phyloP scores from a whole-genome alignment of 176 grass and related monocot species.

The Oryza punctata region DNA sequence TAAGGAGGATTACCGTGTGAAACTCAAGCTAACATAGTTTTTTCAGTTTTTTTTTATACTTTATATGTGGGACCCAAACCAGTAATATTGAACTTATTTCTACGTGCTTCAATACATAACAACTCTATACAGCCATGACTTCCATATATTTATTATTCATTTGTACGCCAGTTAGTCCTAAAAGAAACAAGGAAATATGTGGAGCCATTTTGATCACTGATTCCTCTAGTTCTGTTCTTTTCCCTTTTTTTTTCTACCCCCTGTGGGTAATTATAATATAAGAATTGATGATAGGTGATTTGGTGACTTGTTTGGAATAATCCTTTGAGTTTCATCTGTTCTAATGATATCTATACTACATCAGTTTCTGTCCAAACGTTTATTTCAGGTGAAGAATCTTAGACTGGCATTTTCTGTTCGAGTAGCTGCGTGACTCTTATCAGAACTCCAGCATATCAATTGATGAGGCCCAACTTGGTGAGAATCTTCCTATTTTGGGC shows the following conservation, averaged over 20 bases:
- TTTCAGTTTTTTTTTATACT: slow-evolving; percentile 29
- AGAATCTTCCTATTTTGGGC: slow-evolving; percentile 60
- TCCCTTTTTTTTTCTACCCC: not conserved
- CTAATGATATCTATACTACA: slow-evolving; percentile 14
- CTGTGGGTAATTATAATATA: not conserved
- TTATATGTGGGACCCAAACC: slow-evolving; percentile 34
- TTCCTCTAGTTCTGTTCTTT: slow-evolving; percentile 13
- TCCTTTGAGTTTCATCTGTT: slow-evolving; percentile 25
- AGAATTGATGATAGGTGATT: slow-evolving; percentile 18
- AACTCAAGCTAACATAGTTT: slow-evolving; percentile 34
- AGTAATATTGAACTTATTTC: slow-evolving; percentile 23
- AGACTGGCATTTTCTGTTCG: slow-evolving; percentile 34
- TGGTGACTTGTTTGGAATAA: not conserved
- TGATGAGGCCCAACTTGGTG: slow-evolving; percentile 38
- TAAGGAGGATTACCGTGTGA: slow-evolving; percentile 33
- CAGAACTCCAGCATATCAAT: slow-evolving; percentile 36
- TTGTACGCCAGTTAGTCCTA: not conserved
- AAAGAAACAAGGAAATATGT: slow-evolving; percentile 13
- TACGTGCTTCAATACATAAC: slow-evolving; percentile 16
- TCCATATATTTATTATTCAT: not conserved
- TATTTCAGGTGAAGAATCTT: slow-evolving; percentile 48
- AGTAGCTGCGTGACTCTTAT: slow-evolving; percentile 29
- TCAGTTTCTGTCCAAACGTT: slow-evolving; percentile 29
- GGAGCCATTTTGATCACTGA: not conserved
- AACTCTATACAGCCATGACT: not conserved